These are phyloP conservation scores for Pythium plurisporium DNA, from an alignment of 352 stramenopile species.

Conservation along the genomic window DNA sequence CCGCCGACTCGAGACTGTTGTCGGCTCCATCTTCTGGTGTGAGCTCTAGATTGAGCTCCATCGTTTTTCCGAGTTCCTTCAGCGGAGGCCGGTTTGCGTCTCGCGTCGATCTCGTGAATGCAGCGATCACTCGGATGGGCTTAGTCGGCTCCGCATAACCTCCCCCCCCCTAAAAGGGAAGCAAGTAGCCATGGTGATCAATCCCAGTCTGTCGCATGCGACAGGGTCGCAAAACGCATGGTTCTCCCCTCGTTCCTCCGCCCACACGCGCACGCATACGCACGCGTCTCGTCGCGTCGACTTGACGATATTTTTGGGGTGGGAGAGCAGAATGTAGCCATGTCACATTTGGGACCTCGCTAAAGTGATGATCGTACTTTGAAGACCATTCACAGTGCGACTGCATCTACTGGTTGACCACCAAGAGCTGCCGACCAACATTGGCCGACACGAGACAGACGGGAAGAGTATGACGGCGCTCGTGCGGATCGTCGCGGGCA, in stretches of 20 bases:
- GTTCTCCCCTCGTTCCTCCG: not conserved
- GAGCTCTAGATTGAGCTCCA: constrained; percentile 42
- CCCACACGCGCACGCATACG: not conserved
- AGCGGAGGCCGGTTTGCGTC: not conserved
- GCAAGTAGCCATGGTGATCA: no score
- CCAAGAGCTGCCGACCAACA: constrained; percentile 11
- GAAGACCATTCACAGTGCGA: constrained; percentile 1
- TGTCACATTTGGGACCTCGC: constrained; percentile 2
- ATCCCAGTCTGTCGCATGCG: not conserved
- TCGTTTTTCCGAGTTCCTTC: constrained; percentile 6
- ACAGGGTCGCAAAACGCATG: not conserved
- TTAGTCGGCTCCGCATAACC: not conserved
- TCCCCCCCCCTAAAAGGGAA: no score
- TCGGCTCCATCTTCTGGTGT: constrained; percentile 28
- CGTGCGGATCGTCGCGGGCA: constrained; percentile 79
- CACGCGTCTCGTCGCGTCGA: no score
- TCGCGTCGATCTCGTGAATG: not conserved
- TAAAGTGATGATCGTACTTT: constrained; percentile 23
- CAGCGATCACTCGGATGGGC: no score
- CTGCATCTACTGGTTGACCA: constrained; percentile 19
- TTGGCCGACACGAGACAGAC: not conserved
- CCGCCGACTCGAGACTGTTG: constrained; percentile 9
- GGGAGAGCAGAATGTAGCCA: constrained; percentile 18
- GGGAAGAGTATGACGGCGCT: constrained; percentile 22
- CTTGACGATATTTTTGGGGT: constrained; percentile 1